Evolutionary conservation across 163 green algal genomes (phyloP), one percentile per base, ranked within the genome.

Genomic region (Prototheca wickerhamii): DNA sequence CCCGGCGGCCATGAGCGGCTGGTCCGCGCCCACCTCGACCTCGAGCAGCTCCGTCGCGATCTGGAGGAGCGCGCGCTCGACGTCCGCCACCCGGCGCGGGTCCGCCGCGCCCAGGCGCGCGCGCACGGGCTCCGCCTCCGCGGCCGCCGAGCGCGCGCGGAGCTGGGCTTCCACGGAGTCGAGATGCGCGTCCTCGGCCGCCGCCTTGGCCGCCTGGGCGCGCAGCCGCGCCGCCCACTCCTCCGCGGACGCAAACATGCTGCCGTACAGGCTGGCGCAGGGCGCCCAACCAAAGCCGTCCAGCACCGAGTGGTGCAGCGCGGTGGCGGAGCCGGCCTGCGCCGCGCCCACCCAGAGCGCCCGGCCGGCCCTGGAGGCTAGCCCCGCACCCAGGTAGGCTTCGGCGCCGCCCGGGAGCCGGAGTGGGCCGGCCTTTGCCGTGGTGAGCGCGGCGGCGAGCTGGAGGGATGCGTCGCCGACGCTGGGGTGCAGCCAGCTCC

Each of bases 1-100:
- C 17, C 81, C 81, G 6, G 71, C 65, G 7, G 80, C 81, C 81
- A 92, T 90, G 30, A 95, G 68, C 3, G 81, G 84, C 23, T 79
- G 43, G 33, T 80, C 71, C 12, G 34, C 17, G 20, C 35, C 35
- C 30, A 77, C 42, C 1, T 64, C 49, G 35, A 29, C n/a, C 23
- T 64, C 65, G 15, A 74, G 30, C 55, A 76, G 49, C 28, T 67
- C 44, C 1, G 44, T 66, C 5, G 71, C 63, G 17, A 71, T 62
- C 0, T 32, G 49, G 7, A 53, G 51, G 31, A 79, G 32, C 34
- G 50, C 4, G 4, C 12, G 20, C 4, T 25, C 3, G 8, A 58
- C 32, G 5, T 46, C 63, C 28, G 29, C 51, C 12, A 33, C n/a
- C 33, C 35, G 21, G 4, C 58, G 49, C 15, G 5, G 3, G 28